Evolutionary conservation across 2,329 filamentous ascomycete genomes (phyloP).

Genomic region (Alternaria triticimaculans): DNA sequence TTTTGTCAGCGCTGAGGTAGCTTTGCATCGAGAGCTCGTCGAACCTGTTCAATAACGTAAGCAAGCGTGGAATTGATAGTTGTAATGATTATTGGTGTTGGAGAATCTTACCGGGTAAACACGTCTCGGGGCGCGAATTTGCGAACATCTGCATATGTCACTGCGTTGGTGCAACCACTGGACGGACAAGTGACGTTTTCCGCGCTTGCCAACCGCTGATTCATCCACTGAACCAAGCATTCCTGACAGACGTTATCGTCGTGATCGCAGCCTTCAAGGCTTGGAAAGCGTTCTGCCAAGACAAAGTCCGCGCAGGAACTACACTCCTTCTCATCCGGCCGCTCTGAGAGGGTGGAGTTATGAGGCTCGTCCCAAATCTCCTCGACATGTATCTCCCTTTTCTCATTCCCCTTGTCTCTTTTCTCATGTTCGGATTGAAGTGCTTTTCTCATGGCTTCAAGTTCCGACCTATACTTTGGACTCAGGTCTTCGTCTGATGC

Average conservation of each 20-base stretch:
- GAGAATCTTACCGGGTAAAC: background rate
- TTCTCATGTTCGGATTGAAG: no score
- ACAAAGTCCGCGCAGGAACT: background rate
- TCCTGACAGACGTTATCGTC: background rate
- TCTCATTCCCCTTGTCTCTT: background rate
- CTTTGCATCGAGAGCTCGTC: no score
- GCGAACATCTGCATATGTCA: constrained; percentile 6
- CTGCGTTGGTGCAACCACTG: background rate
- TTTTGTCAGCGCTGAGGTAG: no score
- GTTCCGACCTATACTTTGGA: no score
- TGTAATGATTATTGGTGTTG: background rate
- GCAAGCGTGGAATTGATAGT: background rate
- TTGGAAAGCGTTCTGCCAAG: background rate
- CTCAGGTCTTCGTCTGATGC: no score
- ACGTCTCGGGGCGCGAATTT: background rate
- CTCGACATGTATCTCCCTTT: background rate
- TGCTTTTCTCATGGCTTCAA: no score
- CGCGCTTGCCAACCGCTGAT: background rate
- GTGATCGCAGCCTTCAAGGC: constrained; percentile 2
- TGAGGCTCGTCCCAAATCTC: background rate
- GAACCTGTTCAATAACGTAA: background rate
- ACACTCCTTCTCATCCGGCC: background rate
- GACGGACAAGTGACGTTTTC: constrained; percentile 1
- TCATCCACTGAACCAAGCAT: background rate
- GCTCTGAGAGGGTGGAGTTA: background rate